Base-by-base conservation (phyloP, 2,329 filamentous ascomycete species). In the Dryadomyces sulphureus region DNA sequence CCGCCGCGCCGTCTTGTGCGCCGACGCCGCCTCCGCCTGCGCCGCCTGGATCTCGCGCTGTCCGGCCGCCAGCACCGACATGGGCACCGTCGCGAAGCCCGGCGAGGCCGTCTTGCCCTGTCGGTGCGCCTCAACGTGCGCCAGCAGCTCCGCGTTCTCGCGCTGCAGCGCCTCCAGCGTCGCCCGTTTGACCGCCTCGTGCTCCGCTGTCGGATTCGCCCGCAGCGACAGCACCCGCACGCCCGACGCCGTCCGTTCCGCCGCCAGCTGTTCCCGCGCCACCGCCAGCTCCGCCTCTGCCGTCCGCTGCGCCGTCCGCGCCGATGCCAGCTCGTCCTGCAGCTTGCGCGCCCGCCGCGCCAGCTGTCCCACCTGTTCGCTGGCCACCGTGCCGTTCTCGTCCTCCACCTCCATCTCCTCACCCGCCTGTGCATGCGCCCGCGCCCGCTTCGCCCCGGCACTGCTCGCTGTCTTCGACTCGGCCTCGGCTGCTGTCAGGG, bases 171-270 rank as follows among this genome's bases (percentile, higher is more conserved):
- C 81, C 9, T 72, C 72, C 14, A 98, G 75, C 0, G 87, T 94
- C 9, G 78, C 72, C 44, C 82, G 72, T 65, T 96, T 94, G 60
- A 94, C 77, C 3, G 83, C 81, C 64, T 94, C 87, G 49, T 77
- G 77, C 56, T 92, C 78, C 0, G 88, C 79, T 0, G 92, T 96
- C 0, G 92, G 92, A 60, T 98, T 98, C n/a, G 83, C 81, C 48
- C 87, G 83, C 14, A 96, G 70, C 46, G 92, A 82, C 22, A 98
- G 74, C 41, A 96, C 72, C 32, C 92, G 84, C 4, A 82, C 93
- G 52, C 84, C 79, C 25, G 79, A 82, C 17, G 81, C 77, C 43
- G 81, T 71, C 50, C 74, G 72, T 6, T 75, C 75, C 1, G 70
- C 68, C 41, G 75, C 72, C 21, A 96, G 76, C 58, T 94, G 88